Evolutionary conservation across 371 early-diverging fungal genomes (phyloP).

Genomic region (Umbelopsis sp.): DNA sequence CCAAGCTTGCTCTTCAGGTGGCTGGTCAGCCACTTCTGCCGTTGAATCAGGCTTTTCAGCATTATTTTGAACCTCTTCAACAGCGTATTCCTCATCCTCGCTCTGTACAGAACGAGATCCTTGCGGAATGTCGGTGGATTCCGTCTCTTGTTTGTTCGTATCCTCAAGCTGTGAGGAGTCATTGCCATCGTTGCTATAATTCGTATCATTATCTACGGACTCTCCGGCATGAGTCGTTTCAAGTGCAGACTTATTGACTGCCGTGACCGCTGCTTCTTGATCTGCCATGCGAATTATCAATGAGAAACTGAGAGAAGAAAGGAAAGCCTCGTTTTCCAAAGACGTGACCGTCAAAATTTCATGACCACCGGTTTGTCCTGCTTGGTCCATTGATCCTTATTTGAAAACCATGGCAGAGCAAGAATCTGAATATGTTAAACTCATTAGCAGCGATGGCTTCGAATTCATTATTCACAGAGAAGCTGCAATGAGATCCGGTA

Average conservation of each 20-base stretch:
- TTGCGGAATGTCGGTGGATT: background rate
- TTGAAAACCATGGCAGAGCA: conserved; percentile 1
- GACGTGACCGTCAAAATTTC: conserved; percentile 7
- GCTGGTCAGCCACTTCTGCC: background rate
- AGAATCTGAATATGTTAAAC: conserved; percentile 65
- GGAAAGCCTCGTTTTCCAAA: background rate
- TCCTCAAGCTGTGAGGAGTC: background rate
- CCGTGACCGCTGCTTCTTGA: background rate
- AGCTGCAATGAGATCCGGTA: conserved; percentile 90
- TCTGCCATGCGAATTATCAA: background rate
- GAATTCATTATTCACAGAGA: conserved; percentile 87
- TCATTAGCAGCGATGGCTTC: conserved; percentile 89
- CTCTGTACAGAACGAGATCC: background rate
- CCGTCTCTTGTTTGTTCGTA: background rate
- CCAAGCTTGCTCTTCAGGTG: conserved; percentile 35
- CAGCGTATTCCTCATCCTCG: background rate
- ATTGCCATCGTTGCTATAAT: background rate
- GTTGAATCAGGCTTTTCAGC: background rate
- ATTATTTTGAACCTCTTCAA: background rate
- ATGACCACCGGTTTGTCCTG: background rate
- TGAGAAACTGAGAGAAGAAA: background rate
- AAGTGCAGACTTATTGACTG: background rate
- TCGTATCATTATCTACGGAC: background rate
- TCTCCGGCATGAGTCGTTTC: background rate
- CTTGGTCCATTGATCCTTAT: background rate